Evolutionary conservation across 495 filamentous ascomycete species (phyloP).

Genomic region (Talaromyces ruber): DNA sequence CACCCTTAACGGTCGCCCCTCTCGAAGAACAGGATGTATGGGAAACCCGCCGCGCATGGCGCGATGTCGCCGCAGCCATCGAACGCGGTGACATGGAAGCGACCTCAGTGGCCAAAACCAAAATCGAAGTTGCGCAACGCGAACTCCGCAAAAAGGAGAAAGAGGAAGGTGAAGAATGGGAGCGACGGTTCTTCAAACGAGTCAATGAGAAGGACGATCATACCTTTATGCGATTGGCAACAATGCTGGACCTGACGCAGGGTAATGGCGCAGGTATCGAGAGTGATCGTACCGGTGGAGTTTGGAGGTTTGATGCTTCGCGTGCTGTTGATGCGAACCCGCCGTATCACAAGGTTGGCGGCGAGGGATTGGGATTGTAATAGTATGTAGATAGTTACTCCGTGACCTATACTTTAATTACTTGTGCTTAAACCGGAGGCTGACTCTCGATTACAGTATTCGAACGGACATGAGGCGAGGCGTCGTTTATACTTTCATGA

Average conservation of each 20-base stretch:
- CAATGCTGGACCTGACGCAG: constrained; percentile 42
- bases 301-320: constrained; percentile 73
- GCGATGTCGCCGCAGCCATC: constrained; percentile 73
- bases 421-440: background rate
- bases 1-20: constrained; percentile 63
- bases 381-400: background rate
- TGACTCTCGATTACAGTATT: background rate
- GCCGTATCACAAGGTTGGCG: constrained; percentile 33
- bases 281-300: constrained; percentile 73
- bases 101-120: constrained; percentile 67
- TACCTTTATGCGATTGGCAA: constrained; percentile 50
- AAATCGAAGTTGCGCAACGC: constrained; percentile 87
- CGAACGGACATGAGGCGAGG: background rate
- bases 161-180: constrained; percentile 70
- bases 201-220: constrained; percentile 42
- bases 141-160: constrained; percentile 76
- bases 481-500: background rate
- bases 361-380: constrained; percentile 29
- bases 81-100: constrained; percentile 73
- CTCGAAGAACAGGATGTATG: constrained; percentile 77
- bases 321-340: constrained; percentile 47
- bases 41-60: constrained; percentile 85
- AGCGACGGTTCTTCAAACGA: constrained; percentile 72
- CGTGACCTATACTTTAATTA: too few relatives aligned
- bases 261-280: constrained; percentile 34